Evolutionary conservation across 2,329 filamentous ascomycete species (phyloP), one percentile per base, ranked within the genome.

Genomic region (Hysterium pulicare): DNA sequence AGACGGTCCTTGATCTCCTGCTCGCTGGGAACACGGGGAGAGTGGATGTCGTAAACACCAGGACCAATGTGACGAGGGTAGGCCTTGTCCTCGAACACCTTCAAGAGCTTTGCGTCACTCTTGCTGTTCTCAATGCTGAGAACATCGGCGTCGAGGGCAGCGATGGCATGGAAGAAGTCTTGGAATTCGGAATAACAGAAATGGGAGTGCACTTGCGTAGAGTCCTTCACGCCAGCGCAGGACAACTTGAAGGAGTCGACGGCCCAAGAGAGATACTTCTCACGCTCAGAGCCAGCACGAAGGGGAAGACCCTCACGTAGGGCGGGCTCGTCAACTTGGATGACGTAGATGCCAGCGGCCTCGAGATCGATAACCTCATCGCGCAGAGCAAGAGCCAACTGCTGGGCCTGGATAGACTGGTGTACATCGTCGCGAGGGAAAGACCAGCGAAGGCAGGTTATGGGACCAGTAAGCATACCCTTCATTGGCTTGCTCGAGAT

Each of bases 141-240:
- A 52, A 98, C 93, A 74, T 98, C 93, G 51, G 93, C 91, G 70
- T 98, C 93, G 54, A 98, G 86, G 49, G 93, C 91, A 54, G 93
- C 89, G 62, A 98, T 98, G 75, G 93, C 93, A 76, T 97, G 89
- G 90, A 98, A 98, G 83, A 98, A 98, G 81, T 98, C 93, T 78
- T 98, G 93, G 88, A 98, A 98, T 82, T 98, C 93, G 40, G 93
- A 97, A 85, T 98, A 98, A 75, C 93, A 98, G 87, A 98, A 98
- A 81, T 98, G 93, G 53, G 90, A 96, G 86, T 98, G 93, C 72
- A 98, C 96, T 82, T 98, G 93, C 58, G 93, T 98, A 46, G 86
- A 87, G 73, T 98, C 89, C 75, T 90, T 76, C 49, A 98, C 91
- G 71, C 90, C 93, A 48, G 90, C 84, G 61, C 90, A 94, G 55